Base-by-base conservation (phyloP, 495 filamentous ascomycete species). In the Aspergillus hancockii region DNA sequence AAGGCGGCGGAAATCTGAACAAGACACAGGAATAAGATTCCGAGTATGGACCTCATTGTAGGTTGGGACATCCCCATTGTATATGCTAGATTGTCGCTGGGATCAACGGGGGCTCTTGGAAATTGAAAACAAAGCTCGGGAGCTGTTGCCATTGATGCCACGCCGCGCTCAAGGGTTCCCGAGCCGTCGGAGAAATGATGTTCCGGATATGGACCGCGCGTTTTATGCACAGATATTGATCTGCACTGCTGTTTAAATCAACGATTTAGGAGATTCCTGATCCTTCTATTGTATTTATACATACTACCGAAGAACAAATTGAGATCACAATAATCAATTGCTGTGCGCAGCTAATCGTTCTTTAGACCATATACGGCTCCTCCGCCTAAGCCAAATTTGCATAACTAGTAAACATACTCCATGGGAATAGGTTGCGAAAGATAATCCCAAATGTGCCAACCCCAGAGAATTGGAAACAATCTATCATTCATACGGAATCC, bases 1-100 rank as follows among this genome's bases (percentile, higher is more conserved):
- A 98, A 82, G 31, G 92, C 92, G 53, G 85, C 79, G 54, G 85
- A 77, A 60, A 88, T 75, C 47, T 88, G 84, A 16, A 86, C 68
- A 62, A 88, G 64, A 30, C 74, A 63, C 3, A 78, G 67, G 28
- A 77, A 63, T 18, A 61, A 23, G 22, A 79, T 58, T 40, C 67
- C 49, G 49, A 78, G 57, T 55, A 76, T 52, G 52, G 71, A 73
- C 71, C 63, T 72, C 69, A 73, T 67, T 21, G 62, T 73, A 55
- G 73, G 59, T 57, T 58, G 63, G 54, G 69, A 68, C 57, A 67
- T 60, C 60, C 64, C 72, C 72, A 76, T 70, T 63, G 63, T 65
- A 30, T 55, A 65, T 50, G 61, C 16, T 49, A 62, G 54, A 58
- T 66, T 63, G 55, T 59, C 61, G 52, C 46, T 28, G 57, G 58